Evolutionary conservation across 768 basidiomycete species (phyloP).

Genomic region (Lactarius quietus): DNA sequence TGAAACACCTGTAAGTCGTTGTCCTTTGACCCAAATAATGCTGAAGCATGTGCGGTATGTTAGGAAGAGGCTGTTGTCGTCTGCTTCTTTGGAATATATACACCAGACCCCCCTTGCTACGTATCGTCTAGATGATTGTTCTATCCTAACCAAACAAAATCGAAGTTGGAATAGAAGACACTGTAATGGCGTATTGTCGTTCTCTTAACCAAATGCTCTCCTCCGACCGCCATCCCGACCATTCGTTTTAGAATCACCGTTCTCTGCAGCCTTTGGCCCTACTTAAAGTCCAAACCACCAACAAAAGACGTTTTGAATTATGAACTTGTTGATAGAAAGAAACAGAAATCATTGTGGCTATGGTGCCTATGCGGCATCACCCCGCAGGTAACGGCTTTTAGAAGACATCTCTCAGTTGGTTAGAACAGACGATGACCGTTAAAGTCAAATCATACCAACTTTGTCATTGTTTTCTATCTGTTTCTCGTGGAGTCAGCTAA

Average conservation of each 20-base stretch:
- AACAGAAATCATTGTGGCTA: neutral
- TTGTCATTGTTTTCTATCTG: neutral
- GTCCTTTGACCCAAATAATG: neutral
- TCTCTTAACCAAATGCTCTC: neutral
- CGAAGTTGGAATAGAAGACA: neutral
- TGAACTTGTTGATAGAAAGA: neutral
- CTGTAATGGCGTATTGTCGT: neutral
- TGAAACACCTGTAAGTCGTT: constrained; percentile 3
- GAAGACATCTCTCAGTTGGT: neutral
- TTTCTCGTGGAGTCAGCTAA: neutral
- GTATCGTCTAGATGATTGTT: constrained; percentile 1
- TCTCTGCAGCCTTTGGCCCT: neutral
- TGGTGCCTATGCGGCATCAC: too few relatives aligned
- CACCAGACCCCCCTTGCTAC: neutral
- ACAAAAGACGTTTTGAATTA: neutral
- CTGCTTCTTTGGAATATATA: neutral
- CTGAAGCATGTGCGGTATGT: neutral
- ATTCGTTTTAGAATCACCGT: neutral
- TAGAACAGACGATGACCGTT: neutral
- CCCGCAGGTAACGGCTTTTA: neutral
- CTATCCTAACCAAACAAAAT: neutral
- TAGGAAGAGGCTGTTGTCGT: neutral
- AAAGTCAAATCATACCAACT: neutral
- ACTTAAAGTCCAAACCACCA: neutral
- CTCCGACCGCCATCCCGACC: neutral